Evolutionary conservation across 345 rosid species (phyloP).

Genomic region (Theobroma cacao): DNA sequence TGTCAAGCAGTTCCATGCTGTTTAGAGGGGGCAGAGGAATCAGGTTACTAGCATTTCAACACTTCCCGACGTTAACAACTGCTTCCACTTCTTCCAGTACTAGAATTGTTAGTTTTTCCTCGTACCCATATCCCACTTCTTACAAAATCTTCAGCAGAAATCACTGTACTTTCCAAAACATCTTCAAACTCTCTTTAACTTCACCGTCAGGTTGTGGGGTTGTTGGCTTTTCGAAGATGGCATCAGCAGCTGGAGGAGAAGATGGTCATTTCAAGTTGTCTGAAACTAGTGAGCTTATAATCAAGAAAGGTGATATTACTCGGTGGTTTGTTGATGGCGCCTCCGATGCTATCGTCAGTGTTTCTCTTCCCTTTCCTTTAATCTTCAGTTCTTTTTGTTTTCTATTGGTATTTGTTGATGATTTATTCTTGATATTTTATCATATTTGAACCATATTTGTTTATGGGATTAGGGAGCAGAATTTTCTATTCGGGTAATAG

Average conservation of each 20-base stretch:
- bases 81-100: neutral
- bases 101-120: neutral
- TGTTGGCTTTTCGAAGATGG: slow-evolving; percentile 36
- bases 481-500: neutral
- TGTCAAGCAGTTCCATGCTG: slow-evolving; percentile 4
- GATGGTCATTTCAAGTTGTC: slow-evolving; percentile 49
- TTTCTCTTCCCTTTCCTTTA: slow-evolving; percentile 6
- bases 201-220: slow-evolving; percentile 13
- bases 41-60: neutral
- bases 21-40: neutral
- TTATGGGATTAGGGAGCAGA: neutral
- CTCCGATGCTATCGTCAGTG: slow-evolving; percentile 75
- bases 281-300: slow-evolving; percentile 45
- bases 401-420: neutral
- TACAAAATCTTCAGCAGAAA: neutral
- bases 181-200: slow-evolving; percentile 1
- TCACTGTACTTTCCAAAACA: neutral
- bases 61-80: neutral
- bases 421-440: neutral
- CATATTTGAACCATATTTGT: neutral
- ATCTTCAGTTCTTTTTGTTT: neutral
- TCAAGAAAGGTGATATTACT: slow-evolving; percentile 82
- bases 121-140: neutral
- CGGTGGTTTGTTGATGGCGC: slow-evolving; percentile 71
- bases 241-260: slow-evolving; percentile 20